Conservation (phyloP, 805 yeast species). For the Phaffomyces antillensis region DNA sequence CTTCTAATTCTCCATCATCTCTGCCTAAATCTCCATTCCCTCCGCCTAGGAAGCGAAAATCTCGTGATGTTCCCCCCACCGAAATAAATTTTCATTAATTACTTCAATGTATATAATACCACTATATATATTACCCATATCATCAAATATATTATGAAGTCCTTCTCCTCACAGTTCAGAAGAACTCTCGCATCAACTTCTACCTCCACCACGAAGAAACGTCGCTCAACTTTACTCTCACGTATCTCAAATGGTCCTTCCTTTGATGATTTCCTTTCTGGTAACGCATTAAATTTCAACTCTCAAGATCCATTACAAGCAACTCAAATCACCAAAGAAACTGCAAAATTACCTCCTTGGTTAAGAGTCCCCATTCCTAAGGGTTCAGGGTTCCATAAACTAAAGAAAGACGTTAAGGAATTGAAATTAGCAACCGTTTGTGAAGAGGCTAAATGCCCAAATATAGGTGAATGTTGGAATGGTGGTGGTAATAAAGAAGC, state of each 20-base stretch:
- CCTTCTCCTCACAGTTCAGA: neutral
- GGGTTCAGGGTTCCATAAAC: constrained; percentile 73
- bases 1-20: neutral
- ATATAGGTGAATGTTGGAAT: constrained; percentile 97
- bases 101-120: too few species aligned
- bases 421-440: constrained; percentile 91
- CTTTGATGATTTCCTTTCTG: constrained; percentile 83
- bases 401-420: constrained; percentile 83
- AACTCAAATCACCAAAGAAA: constrained; percentile 24
- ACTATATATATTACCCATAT: too few species aligned
- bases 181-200: constrained; percentile 5
- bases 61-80: neutral
- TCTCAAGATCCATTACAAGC: constrained; percentile 64
- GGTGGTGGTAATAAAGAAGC: constrained; percentile 80
- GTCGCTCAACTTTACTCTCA: constrained; percentile 2
- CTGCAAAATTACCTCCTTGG: constrained; percentile 75
- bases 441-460: constrained; percentile 99
- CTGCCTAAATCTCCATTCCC: neutral
- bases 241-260: constrained; percentile 75
- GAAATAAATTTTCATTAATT: too few species aligned
- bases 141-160: too few species aligned
- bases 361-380: constrained; percentile 94
- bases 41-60: neutral
- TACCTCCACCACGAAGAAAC: constrained; percentile 1
- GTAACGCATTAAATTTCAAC: constrained; percentile 57